Percentiles rank a stretch among this genome's conserved stretches.
phyloP scores from a whole-genome alignment of 2,329 filamentous ascomycete species.

The Xenoacremonium recifei region DNA sequence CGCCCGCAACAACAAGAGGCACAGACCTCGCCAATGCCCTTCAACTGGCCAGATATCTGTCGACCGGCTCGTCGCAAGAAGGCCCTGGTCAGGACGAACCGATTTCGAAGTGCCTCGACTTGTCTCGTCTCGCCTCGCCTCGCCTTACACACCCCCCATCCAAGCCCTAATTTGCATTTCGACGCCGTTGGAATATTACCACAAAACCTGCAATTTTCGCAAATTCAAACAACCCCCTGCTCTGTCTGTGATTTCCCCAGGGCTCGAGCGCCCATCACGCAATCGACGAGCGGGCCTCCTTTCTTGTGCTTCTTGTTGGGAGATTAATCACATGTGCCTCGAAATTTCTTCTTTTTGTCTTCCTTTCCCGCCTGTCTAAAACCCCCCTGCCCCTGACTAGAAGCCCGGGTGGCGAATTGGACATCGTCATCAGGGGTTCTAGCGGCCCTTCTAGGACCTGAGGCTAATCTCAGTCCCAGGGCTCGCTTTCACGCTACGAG shows the following conservation, averaged over 20 bases:
- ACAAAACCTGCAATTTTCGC: slow-evolving; percentile 7
- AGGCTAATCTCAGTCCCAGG: slow-evolving; percentile 9
- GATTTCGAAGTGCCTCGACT: no score
- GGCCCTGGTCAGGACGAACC: no score
- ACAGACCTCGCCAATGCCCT: no score
- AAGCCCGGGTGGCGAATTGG: slow-evolving; percentile 24
- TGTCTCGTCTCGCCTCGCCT: no score
- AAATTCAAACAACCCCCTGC: slow-evolving; percentile 3
- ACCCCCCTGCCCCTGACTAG: slow-evolving; percentile 26
- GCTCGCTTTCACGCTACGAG: no score
- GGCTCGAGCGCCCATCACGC: slow-evolving; percentile 4
- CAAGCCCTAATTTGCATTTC: no score
- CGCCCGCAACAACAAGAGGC: slow-evolving; percentile 12
- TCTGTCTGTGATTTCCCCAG: slow-evolving; percentile 10
- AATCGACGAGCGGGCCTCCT: slow-evolving; percentile 15
- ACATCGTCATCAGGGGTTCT: slow-evolving; percentile 19
- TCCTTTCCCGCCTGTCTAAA: slow-evolving; percentile 3
- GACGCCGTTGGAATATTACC: no score
- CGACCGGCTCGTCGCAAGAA: slow-evolving; percentile 1
- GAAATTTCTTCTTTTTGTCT: slow-evolving; percentile 13
- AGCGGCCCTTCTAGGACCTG: slow-evolving; percentile 21
- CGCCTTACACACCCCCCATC: no score
- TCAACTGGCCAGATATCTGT: slow-evolving; percentile 13
- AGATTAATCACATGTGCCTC: slow-evolving; percentile 26
- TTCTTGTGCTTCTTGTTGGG: slow-evolving; percentile 26